A percentile compares a stretch with the other conserved stretches of the same genome.
Conservation (phyloP, 495 filamentous ascomycete species). For the Poronia punctata region DNA sequence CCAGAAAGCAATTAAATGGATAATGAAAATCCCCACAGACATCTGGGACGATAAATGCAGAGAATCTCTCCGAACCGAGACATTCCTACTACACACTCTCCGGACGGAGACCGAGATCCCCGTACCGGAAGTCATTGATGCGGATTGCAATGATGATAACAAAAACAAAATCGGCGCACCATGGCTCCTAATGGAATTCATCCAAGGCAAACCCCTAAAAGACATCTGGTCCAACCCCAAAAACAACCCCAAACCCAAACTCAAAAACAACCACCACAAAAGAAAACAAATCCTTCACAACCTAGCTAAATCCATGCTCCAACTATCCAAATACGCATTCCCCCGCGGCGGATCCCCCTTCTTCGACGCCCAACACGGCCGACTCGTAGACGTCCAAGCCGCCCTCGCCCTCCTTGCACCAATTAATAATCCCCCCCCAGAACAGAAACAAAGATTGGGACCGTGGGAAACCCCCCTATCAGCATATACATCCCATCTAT, state of each 20-base stretch:
- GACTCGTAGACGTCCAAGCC: too few relatives aligned
- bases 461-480: too few relatives aligned
- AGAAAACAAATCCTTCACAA: too few relatives aligned
- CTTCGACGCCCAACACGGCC: neutral
- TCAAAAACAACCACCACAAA: too few relatives aligned
- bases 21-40: slow-evolving; percentile 18
- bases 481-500: too few relatives aligned
- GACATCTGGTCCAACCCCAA: slow-evolving; percentile 15
- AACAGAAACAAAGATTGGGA: too few relatives aligned
- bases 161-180: slow-evolving; percentile 9
- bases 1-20: slow-evolving; percentile 10
- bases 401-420: too few relatives aligned
- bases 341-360: neutral
- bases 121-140: slow-evolving; percentile 19
- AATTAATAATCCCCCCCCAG: too few relatives aligned
- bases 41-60: slow-evolving; percentile 13
- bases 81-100: slow-evolving; percentile 13
- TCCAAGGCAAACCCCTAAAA: slow-evolving; percentile 15
- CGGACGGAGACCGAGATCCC: slow-evolving; percentile 12
- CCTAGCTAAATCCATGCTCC: too few relatives aligned
- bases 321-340: neutral
- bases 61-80: slow-evolving; percentile 14
- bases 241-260: too few relatives aligned
- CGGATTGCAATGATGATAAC: slow-evolving; percentile 13
- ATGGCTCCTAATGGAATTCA: slow-evolving; percentile 19